Base-by-base conservation (phyloP, 1,139 yeast species). In the Pichia sp. region DNA sequence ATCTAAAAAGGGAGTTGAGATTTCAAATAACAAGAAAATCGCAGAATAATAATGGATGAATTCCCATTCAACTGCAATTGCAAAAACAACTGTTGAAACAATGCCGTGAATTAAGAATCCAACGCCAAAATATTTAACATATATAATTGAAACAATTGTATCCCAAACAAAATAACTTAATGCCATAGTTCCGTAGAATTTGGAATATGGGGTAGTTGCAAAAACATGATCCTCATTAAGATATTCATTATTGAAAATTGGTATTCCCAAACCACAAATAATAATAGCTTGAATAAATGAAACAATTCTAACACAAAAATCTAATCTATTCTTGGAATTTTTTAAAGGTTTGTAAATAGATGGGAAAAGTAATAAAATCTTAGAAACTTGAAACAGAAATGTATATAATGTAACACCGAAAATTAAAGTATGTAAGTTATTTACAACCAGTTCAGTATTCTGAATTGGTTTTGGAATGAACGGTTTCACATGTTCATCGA, bases 111-210 rank as follows among this genome's bases (percentile, higher is more conserved):
- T 68, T 57, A 87, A 76, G 65, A 91, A 93, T 18, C 96, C 95
- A 27, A 79, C 53, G 1, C 98, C 98, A 69, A 89, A 91, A 58
- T 82, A 69, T 10, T 76, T 68, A 53, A 81, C 77, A 70, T 86
- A 80, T 49, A 70, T 67, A 10, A 77, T 47, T 49, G 96, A 89
- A 56, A 88, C 82, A 54, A 74, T 68, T 29, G 85, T 67, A 67
- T 93, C 99, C 98, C 99, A 93, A n/a, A 88, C 61, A 66, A 93
- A 93, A 72, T 93, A 93, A 1, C 96, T 96, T 31, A 79, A 65
- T 7, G 96, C 91, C 66, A 83, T 71, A 3, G 95, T 74, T 42
- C 81, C 71, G 31, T 89, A 84, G 52, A 88, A 76, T 18, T 87
- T 87, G 1, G 85, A 81, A 63, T 86, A 89, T 5, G 91, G 88